phyloP scores from a whole-genome alignment of 768 basidiomycete genomes.

The Fomitopsis pulvina region DNA sequence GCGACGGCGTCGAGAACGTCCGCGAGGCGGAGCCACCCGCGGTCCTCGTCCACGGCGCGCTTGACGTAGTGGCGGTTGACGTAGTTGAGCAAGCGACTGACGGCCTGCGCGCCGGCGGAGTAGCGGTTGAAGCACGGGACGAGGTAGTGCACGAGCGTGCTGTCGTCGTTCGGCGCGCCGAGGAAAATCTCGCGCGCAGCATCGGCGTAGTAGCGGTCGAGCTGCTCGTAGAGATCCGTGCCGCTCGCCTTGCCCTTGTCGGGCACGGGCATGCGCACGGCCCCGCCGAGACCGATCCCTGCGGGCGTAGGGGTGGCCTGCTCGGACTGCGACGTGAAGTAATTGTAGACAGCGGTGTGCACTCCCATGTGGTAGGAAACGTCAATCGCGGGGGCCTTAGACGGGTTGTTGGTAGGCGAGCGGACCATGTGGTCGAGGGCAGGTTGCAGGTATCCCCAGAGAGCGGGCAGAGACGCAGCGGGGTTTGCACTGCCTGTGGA shows the following conservation, averaged over 20 bases:
- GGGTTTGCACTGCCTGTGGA: slow-evolving; percentile 55
- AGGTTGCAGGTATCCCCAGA: slow-evolving; percentile 73
- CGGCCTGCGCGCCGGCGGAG: slow-evolving; percentile 57
- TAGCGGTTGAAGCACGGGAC: slow-evolving; percentile 68
- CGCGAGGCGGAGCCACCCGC: slow-evolving; percentile 64
- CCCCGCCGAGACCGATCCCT: slow-evolving; percentile 9
- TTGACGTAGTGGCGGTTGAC: slow-evolving; percentile 67
- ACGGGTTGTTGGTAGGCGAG: slow-evolving; percentile 50
- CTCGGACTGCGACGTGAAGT: slow-evolving; percentile 45
- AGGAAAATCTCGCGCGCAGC: slow-evolving; percentile 55
- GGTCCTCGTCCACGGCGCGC: slow-evolving; percentile 72
- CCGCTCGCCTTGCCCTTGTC: slow-evolving; percentile 39
- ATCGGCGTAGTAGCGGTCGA: slow-evolving; percentile 66
- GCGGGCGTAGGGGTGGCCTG: slow-evolving; percentile 17
- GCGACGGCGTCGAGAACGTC: slow-evolving; percentile 60
- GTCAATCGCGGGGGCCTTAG: slow-evolving; percentile 66
- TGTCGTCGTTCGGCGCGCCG: slow-evolving; percentile 60
- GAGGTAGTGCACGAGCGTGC: slow-evolving; percentile 61
- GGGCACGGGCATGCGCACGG: slow-evolving; percentile 8
- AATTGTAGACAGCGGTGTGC: slow-evolving; percentile 80
- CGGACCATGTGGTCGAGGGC: slow-evolving; percentile 74
- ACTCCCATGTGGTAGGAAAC: slow-evolving; percentile 69
- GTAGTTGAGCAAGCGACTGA: slow-evolving; percentile 71
- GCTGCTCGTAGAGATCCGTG: slow-evolving; percentile 64
- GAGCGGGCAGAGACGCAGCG: slow-evolving; percentile 58